Evolutionary conservation across 2,329 filamentous ascomycete genomes (phyloP).

Genomic region (Talaromyces sp.): DNA sequence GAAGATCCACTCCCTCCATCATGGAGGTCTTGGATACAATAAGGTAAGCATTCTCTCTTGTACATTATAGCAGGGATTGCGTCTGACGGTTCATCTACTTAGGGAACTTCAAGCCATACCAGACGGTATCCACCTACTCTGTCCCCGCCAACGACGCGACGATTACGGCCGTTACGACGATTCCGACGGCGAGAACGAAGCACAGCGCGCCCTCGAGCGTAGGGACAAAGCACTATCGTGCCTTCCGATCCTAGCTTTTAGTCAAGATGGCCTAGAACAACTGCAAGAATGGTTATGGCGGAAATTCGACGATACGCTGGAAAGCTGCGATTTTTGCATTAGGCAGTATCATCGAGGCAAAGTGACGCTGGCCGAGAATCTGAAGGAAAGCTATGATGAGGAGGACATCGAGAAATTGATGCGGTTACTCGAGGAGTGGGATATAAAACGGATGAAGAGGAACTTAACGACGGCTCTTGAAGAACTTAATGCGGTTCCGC

Average conservation of each 20-base stretch:
- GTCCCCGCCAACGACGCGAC: slow-evolving; percentile 62
- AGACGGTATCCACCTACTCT: slow-evolving; percentile 62
- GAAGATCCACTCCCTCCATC: slow-evolving; percentile 12
- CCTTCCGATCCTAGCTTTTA: slow-evolving; percentile 67
- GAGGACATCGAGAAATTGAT: slow-evolving; percentile 53
- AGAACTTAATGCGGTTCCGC: slow-evolving; percentile 53
- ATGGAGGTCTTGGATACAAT: slow-evolving; percentile 46
- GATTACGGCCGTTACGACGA: slow-evolving; percentile 66
- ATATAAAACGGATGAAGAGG: slow-evolving; percentile 60
- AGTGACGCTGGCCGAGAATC: slow-evolving; percentile 59
- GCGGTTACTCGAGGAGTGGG: slow-evolving; percentile 58
- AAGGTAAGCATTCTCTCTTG: slow-evolving; percentile 32
- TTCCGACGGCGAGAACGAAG: slow-evolving; percentile 48
- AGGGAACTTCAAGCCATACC: slow-evolving; percentile 48
- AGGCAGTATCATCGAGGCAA: slow-evolving; percentile 72
- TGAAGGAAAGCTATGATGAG: slow-evolving; percentile 57
- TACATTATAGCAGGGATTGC: neutral
- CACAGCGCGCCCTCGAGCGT: slow-evolving; percentile 57
- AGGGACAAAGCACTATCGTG: slow-evolving; percentile 65
- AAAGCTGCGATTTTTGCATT: slow-evolving; percentile 67
- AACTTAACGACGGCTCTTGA: slow-evolving; percentile 59
- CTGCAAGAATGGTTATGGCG: slow-evolving; percentile 61
- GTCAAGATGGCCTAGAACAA: slow-evolving; percentile 58
- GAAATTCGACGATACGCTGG: slow-evolving; percentile 59
- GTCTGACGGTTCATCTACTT: slow-evolving; percentile 12